Evolutionary conservation across 2,329 filamentous ascomycete genomes (phyloP), one percentile per base, ranked within the genome.

Genomic region (Pseudopyrenochaeta lycopersici): DNA sequence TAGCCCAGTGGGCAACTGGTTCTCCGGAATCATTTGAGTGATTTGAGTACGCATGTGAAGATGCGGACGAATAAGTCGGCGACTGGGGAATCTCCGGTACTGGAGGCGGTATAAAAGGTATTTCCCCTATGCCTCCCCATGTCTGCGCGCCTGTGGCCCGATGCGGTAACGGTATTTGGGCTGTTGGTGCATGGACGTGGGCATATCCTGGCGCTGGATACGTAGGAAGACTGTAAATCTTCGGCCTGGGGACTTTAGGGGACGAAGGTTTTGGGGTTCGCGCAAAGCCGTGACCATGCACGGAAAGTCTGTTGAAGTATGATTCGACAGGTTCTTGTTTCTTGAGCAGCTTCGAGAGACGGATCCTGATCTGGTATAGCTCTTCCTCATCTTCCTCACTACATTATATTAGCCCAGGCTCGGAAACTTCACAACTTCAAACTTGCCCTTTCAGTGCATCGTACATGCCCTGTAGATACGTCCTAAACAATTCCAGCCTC

Each of bases 401-500:
- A 41, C 21, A 27, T 9, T 15, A 31, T n/a, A 53, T 70, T 47
- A 71, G 64, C 42, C 18, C 15, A 35, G 32, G 21, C 23, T 14
- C 3, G 20, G 31, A 31, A 15, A 7, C 6, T 32, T 36, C 17
- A 15, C 32, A 15, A 21, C 36, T 39, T 39, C 9, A 18, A 17
- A 61, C 77, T 65, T 75, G 84, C 83, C 77, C 78, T 70, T 75
- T 78, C 53, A 83, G 60, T 45, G 77, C 68, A 56, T 78, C 71
- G 49, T 66, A 54, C 75, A 68, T 71, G 56, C 61, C 82, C 43
- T 79, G 72, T 35, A 86, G 63, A 62, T 84, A 84, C 7, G 74
- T 70, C 46, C 79, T 77, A 65, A 84, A 86, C 55, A 78, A 76
- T 29, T 80, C 76, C 29, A 87, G 67, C 20, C 84, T 78, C 31